Percentiles rank a stretch among this genome's conserved stretches.
Evolutionary conservation across 192 early-diverging fungal species (phyloP).

Genomic region (Backusella westeae): DNA sequence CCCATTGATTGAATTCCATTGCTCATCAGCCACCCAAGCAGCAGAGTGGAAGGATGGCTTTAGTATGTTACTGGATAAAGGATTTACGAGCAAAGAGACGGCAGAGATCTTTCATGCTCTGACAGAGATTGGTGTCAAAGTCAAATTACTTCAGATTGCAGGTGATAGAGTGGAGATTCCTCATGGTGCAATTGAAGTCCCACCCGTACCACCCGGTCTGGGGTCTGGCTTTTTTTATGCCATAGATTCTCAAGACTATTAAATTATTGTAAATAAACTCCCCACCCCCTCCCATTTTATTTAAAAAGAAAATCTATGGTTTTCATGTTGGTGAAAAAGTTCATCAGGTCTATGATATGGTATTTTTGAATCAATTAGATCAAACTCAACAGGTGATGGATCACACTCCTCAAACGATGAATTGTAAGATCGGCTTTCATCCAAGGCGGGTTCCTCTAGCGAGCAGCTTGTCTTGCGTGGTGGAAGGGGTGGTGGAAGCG

Average conservation of each 20-base stretch:
- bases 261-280: not conserved
- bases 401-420: not conserved
- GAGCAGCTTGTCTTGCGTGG: not conserved
- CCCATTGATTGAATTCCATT: slow-evolving; percentile 56
- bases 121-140: slow-evolving; percentile 67
- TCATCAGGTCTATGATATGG: not conserved
- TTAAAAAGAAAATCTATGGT: not conserved
- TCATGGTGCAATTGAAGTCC: slow-evolving; percentile 36
- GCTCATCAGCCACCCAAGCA: slow-evolving; percentile 42
- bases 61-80: slow-evolving; percentile 65
- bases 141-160: slow-evolving; percentile 64
- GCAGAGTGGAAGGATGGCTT: slow-evolving; percentile 78
- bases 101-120: slow-evolving; percentile 59
- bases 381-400: not conserved
- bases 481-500: not conserved
- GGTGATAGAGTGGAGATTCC: slow-evolving; percentile 60
- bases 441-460: not conserved
- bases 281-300: not conserved
- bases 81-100: slow-evolving; percentile 63
- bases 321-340: not conserved
- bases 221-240: slow-evolving; percentile 30
- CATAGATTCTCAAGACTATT: not conserved
- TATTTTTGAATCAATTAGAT: not conserved
- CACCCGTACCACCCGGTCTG: slow-evolving; percentile 27
- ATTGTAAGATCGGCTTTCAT: not conserved